phyloP scores from a whole-genome alignment of 371 early-diverging fungal genomes.

The Apophysomyces trapeziformis region DNA sequence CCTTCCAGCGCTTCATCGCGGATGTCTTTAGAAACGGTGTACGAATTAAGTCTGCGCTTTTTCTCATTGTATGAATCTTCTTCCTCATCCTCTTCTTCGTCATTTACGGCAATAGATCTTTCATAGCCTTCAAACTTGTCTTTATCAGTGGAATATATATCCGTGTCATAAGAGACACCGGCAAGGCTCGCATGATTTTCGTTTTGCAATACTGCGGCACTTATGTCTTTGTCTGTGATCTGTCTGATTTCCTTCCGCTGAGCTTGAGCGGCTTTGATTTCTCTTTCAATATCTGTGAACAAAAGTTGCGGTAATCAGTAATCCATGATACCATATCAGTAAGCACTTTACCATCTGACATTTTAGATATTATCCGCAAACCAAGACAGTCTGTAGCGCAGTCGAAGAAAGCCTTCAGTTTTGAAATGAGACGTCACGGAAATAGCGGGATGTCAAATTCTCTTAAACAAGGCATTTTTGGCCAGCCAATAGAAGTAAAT shows the following conservation, averaged over 20 bases:
- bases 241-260: constrained; percentile 44
- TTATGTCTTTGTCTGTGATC: constrained; percentile 47
- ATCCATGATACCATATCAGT: background rate
- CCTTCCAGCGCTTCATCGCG: constrained; percentile 64
- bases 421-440: too few relatives aligned
- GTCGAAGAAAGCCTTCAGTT: too few relatives aligned
- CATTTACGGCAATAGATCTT: constrained; percentile 62
- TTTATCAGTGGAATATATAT: constrained; percentile 70
- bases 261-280: constrained; percentile 67
- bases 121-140: constrained; percentile 74
- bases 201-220: constrained; percentile 43
- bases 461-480: too few relatives aligned
- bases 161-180: constrained; percentile 78
- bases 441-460: too few relatives aligned
- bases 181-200: constrained; percentile 61
- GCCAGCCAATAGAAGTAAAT: too few relatives aligned
- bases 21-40: constrained; percentile 85
- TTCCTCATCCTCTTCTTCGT: constrained; percentile 60
- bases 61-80: constrained; percentile 52
- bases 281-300: constrained; percentile 60
- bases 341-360: constrained; percentile 20
- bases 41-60: constrained; percentile 63
- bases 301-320: background rate
- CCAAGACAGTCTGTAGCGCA: background rate
- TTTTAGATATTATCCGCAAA: constrained; percentile 7